phyloP scores from a whole-genome alignment of 179 eudicot genomes.

The Nepenthes alata region DNA sequence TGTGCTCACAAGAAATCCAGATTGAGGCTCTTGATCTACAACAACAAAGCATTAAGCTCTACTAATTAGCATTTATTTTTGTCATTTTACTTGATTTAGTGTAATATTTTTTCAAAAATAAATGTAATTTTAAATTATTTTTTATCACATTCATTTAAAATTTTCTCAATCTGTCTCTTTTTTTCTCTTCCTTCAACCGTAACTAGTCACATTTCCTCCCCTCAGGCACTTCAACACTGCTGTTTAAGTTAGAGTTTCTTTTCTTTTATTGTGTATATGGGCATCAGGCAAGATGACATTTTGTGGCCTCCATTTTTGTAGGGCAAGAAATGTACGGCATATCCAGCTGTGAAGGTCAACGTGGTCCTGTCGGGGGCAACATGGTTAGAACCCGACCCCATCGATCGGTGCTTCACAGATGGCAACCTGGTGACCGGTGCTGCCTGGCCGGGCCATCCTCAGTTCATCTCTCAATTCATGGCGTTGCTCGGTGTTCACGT shows the following conservation, averaged over 20 bases:
- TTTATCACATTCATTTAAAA: no score
- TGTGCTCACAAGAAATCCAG: no score
- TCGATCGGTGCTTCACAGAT: conserved; percentile 77
- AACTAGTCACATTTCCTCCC: no score
- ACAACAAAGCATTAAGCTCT: no score
- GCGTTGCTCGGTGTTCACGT: conserved; percentile 51
- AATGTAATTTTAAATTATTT: no score
- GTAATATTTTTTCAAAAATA: no score
- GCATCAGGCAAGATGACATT: not conserved
- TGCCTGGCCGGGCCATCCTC: conserved; percentile 99
- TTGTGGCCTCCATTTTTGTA: conserved; percentile 8
- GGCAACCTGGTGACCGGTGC: conserved; percentile 95
- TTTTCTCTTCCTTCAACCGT: no score
- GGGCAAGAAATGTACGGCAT: conserved; percentile 98
- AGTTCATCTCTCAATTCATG: conserved; percentile 87
- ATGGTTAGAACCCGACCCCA: conserved; percentile 92
- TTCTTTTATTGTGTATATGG: not conserved
- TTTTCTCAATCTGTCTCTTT: no score
- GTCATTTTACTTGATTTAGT: no score
- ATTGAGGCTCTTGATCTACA: no score
- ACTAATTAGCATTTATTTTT: no score
- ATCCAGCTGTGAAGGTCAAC: conserved; percentile 90
- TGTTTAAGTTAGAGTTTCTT: not conserved
- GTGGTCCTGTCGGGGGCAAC: conserved; percentile 66
- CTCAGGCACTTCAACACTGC: no score